Evolutionary conservation across 371 early-diverging fungal genomes (phyloP).

Genomic region (Apophysomyces elegans): DNA sequence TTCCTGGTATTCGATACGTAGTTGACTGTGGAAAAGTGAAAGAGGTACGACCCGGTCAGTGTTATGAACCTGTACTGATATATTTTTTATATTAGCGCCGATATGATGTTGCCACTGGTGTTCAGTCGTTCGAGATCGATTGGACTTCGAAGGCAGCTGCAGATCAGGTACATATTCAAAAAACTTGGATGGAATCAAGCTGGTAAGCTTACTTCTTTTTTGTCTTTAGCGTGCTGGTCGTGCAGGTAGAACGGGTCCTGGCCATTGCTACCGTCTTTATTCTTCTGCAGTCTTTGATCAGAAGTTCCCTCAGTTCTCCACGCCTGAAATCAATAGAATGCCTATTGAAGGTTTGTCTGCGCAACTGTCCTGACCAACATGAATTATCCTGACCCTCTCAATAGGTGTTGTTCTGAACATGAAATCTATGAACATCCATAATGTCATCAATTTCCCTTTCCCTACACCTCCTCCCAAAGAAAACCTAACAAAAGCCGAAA

Average conservation of each 20-base stretch:
- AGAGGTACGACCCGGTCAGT: slow-evolving; percentile 43
- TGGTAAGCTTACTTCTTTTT: too few species aligned
- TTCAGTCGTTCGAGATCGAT: slow-evolving; percentile 86
- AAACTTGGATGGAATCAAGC: too few species aligned
- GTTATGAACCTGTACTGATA: neutral
- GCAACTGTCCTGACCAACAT: neutral
- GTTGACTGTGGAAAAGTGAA: slow-evolving; percentile 98
- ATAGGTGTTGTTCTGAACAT: slow-evolving; percentile 89
- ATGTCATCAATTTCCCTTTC: slow-evolving; percentile 97
- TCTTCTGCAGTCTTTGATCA: slow-evolving; percentile 94
- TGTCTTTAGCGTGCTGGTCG: slow-evolving; percentile 92
- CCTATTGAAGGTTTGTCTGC: slow-evolving; percentile 81
- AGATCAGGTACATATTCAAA: slow-evolving; percentile 47
- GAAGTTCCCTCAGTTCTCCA: slow-evolving; percentile 85
- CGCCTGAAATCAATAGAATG: slow-evolving; percentile 94
- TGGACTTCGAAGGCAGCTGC: slow-evolving; percentile 97
- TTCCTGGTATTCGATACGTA: slow-evolving; percentile 96
- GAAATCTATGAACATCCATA: slow-evolving; percentile 95
- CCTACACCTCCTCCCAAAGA: slow-evolving; percentile 80
- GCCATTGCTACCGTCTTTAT: slow-evolving; percentile 97
- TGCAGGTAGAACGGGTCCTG: slow-evolving; percentile 97
- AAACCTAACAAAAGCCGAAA: slow-evolving; percentile 74
- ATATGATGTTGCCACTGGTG: slow-evolving; percentile 81
- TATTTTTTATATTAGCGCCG: slow-evolving; percentile 48
- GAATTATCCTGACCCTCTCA: neutral